phyloP scores from a whole-genome alignment of 2,329 filamentous ascomycete species.

The Arthroderma sp. region DNA sequence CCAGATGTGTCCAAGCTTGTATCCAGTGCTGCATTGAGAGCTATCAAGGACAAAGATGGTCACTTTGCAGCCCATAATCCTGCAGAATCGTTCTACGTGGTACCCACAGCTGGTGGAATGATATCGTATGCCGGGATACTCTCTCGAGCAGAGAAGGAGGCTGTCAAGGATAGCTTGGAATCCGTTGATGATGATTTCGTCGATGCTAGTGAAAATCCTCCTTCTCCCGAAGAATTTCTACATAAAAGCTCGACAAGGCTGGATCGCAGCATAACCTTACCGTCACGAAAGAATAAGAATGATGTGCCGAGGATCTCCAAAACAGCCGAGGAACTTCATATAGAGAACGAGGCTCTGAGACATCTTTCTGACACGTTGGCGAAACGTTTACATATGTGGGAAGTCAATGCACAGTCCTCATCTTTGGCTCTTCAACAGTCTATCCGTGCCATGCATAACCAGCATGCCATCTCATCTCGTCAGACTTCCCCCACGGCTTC shows the following conservation, averaged over 20 bases:
- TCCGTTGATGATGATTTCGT: conserved; percentile 77
- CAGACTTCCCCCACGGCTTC: conserved; percentile 22
- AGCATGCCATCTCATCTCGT: conserved; percentile 21
- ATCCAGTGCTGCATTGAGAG: conserved; percentile 70
- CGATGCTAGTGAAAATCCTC: conserved; percentile 62
- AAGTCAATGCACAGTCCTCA: conserved; percentile 79
- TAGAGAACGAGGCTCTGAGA: conserved; percentile 79
- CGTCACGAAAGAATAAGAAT: conserved; percentile 7
- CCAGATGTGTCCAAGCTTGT: conserved; percentile 76
- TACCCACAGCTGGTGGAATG: conserved; percentile 81
- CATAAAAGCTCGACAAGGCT: not conserved
- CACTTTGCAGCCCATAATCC: conserved; percentile 48
- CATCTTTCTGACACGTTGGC: conserved; percentile 75
- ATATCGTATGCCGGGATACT: conserved; percentile 88
- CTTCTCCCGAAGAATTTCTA: conserved; percentile 32
- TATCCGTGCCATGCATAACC: conserved; percentile 41
- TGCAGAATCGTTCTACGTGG: conserved; percentile 76
- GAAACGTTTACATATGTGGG: conserved; percentile 81
- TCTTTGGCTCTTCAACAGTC: conserved; percentile 79
- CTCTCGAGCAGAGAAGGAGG: conserved; percentile 38
- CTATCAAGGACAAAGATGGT: conserved; percentile 56
- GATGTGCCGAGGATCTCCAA: conserved; percentile 37
- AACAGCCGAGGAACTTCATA: conserved; percentile 72
- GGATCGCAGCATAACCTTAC: conserved; percentile 22
- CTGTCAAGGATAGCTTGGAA: conserved; percentile 39